A percentile compares a stretch with the other conserved stretches of the same genome.
These are phyloP conservation scores for Hypoxylon sp. DNA, from an alignment of 2,329 filamentous ascomycete species.

Conservation along the genomic window DNA sequence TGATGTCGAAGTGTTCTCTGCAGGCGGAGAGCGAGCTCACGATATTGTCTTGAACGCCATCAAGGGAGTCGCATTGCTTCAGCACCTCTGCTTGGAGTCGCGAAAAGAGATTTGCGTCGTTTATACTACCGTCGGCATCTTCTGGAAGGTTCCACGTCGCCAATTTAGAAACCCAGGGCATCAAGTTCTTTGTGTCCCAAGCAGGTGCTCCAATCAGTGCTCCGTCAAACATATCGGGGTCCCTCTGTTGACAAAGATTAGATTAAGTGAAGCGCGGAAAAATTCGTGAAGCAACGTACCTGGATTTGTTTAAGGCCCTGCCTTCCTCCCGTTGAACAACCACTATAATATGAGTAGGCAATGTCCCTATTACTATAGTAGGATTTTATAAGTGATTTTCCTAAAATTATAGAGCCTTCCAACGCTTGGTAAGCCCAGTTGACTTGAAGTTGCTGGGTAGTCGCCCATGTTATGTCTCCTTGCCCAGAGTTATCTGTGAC, in stretches of 20 bases:
- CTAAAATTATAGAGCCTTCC: slow-evolving; percentile 62
- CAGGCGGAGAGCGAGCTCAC: slow-evolving; percentile 59
- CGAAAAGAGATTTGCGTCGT: slow-evolving; percentile 57
- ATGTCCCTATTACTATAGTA: slow-evolving; percentile 61
- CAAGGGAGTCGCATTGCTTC: slow-evolving; percentile 61
- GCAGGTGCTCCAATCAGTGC: slow-evolving; percentile 62
- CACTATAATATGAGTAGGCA: slow-evolving; percentile 64
- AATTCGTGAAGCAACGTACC: slow-evolving; percentile 1
- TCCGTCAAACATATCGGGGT: slow-evolving; percentile 67
- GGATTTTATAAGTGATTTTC: slow-evolving; percentile 60
- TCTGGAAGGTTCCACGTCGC: slow-evolving; percentile 62
- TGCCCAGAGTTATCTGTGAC: slow-evolving; percentile 46
- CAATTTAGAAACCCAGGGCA: slow-evolving; percentile 57
- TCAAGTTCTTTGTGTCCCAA: slow-evolving; percentile 64
- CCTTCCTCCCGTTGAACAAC: slow-evolving; percentile 69
- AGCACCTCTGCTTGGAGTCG: slow-evolving; percentile 60
- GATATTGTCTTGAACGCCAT: slow-evolving; percentile 61
- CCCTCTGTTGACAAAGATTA: slow-evolving; percentile 56
- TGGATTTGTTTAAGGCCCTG: slow-evolving; percentile 66
- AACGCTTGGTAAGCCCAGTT: slow-evolving; percentile 55
- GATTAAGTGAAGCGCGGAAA: not conserved
- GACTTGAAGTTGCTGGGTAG: slow-evolving; percentile 50
- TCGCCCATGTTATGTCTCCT: slow-evolving; percentile 54
- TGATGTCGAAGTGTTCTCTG: slow-evolving; percentile 51
- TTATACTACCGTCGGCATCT: slow-evolving; percentile 58